These are phyloP conservation scores for Ajuga chamaepitys DNA, from an alignment of 257 asterid species.

Conservation along the genomic window DNA sequence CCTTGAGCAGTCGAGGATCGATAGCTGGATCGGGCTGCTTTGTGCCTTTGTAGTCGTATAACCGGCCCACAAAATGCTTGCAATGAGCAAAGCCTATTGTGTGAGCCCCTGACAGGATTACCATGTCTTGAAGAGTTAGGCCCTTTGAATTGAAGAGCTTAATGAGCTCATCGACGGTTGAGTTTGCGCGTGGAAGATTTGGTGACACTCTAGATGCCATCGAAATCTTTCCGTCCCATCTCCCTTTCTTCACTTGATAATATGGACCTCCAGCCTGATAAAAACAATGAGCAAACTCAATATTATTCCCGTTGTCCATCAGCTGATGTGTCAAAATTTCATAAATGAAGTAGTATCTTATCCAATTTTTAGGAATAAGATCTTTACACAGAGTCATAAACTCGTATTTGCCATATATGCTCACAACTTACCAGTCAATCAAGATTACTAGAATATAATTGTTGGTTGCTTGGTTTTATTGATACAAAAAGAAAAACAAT, in stretches of 20 bases:
- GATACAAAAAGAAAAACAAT: too few species aligned
- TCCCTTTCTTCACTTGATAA: slow-evolving; percentile 88
- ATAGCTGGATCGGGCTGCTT: slow-evolving; percentile 58
- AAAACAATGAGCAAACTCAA: too few species aligned
- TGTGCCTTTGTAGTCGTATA: slow-evolving; percentile 62
- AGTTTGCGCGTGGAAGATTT: slow-evolving; percentile 71
- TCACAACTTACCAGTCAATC: too few species aligned
- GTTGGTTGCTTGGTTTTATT: too few species aligned
- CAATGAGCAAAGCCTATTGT: slow-evolving; percentile 91
- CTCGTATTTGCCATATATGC: too few species aligned
- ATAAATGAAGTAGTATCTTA: too few species aligned
- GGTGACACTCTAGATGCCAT: slow-evolving; percentile 54
- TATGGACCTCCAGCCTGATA: slow-evolving; percentile 79
- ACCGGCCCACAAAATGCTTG: slow-evolving; percentile 54
- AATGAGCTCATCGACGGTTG: slow-evolving; percentile 52
- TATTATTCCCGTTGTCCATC: too few species aligned
- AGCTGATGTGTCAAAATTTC: too few species aligned
- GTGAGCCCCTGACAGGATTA: slow-evolving; percentile 88
- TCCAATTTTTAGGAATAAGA: too few species aligned
- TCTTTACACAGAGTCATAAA: too few species aligned
- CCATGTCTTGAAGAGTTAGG: slow-evolving; percentile 61
- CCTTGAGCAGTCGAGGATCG: slow-evolving; percentile 72
- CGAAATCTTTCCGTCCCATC: slow-evolving; percentile 91
- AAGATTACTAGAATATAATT: too few species aligned
- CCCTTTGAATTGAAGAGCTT: slow-evolving; percentile 73